These are phyloP conservation scores for Scytalidium lignicola DNA, from an alignment of 2,329 filamentous ascomycete species.

Conservation along the genomic window DNA sequence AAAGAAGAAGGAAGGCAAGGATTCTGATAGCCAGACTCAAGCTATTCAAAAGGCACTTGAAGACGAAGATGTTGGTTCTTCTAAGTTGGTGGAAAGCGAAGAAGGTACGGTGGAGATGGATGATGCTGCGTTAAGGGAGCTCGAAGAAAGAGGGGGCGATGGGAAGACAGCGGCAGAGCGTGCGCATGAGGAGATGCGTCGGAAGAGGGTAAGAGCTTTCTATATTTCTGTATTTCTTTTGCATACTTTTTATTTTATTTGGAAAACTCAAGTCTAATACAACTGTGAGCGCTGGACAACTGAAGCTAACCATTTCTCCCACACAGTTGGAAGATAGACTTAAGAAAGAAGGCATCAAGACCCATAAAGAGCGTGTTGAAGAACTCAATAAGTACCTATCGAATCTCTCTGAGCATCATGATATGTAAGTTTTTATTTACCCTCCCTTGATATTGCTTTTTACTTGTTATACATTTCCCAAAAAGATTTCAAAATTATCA, in stretches of 20 bases:
- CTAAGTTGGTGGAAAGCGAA: slow-evolving; percentile 16
- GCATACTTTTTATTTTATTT: no score
- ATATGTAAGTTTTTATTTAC: slow-evolving; percentile 58
- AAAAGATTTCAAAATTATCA: slow-evolving; percentile 5
- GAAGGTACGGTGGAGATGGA: slow-evolving; percentile 21
- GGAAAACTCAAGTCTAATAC: no score
- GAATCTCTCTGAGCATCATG: slow-evolving; percentile 91
- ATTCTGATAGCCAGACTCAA: slow-evolving; percentile 40
- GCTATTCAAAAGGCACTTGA: slow-evolving; percentile 34
- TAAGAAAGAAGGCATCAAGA: slow-evolving; percentile 78
- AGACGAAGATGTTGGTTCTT: slow-evolving; percentile 19
- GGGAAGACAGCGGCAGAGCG: slow-evolving; percentile 81
- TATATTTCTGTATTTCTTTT: slow-evolving; percentile 1
- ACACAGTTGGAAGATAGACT: slow-evolving; percentile 72
- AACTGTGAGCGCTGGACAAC: no score
- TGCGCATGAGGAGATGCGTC: slow-evolving; percentile 72
- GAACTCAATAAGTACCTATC: slow-evolving; percentile 93
- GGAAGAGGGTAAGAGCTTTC: slow-evolving; percentile 63
- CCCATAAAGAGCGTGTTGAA: slow-evolving; percentile 94
- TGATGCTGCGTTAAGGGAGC: slow-evolving; percentile 20
- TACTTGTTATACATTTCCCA: background rate
- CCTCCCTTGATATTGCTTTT: no score
- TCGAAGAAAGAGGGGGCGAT: slow-evolving; percentile 28
- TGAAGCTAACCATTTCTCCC: slow-evolving; percentile 3
- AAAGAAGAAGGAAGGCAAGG: slow-evolving; percentile 34